Evolutionary conservation across 768 basidiomycete species (phyloP).

Genomic region (Auricularia heimuer): DNA sequence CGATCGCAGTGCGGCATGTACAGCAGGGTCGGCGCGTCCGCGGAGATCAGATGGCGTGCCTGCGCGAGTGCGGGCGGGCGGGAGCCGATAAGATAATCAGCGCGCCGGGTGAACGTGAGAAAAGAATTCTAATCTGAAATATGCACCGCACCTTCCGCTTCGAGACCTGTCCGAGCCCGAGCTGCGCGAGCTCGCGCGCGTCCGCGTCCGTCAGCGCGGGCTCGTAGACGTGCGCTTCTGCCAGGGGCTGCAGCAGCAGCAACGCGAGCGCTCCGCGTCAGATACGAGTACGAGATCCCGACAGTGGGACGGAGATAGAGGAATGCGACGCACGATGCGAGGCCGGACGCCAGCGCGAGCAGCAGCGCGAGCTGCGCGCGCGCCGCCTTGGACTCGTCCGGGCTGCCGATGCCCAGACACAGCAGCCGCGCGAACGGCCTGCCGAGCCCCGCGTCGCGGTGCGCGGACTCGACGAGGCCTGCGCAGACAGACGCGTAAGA

Average conservation of each 20-base stretch:
- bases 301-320: constrained; percentile 10
- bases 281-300: no score
- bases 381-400: constrained; percentile 48
- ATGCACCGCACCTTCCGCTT: constrained; percentile 45
- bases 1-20: constrained; percentile 78
- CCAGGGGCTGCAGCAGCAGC: constrained; percentile 31
- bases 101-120: constrained; percentile 1
- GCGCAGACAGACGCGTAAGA: not conserved
- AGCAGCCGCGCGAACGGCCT: constrained; percentile 23
- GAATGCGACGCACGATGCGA: constrained; percentile 48
- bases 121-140: not conserved
- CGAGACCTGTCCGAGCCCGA: constrained; percentile 27
- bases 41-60: constrained; percentile 24
- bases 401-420: constrained; percentile 70
- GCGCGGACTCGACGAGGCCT: not conserved
- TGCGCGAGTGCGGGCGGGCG: not conserved
- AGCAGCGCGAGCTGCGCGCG: constrained; percentile 64
- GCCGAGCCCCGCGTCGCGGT: not conserved
- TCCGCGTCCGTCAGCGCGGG: constrained; percentile 66
- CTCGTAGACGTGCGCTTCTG: constrained; percentile 50
- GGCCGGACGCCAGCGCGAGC: constrained; percentile 38
- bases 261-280: constrained; percentile 1
- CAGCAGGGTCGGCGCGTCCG: constrained; percentile 43
- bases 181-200: constrained; percentile 32
- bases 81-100: constrained; percentile 8